Percentiles rank a stretch among this genome's conserved stretches.
These are phyloP conservation scores for Venturia pyrina DNA, from an alignment of 2,329 filamentous ascomycete genomes.

Conservation along the genomic window DNA sequence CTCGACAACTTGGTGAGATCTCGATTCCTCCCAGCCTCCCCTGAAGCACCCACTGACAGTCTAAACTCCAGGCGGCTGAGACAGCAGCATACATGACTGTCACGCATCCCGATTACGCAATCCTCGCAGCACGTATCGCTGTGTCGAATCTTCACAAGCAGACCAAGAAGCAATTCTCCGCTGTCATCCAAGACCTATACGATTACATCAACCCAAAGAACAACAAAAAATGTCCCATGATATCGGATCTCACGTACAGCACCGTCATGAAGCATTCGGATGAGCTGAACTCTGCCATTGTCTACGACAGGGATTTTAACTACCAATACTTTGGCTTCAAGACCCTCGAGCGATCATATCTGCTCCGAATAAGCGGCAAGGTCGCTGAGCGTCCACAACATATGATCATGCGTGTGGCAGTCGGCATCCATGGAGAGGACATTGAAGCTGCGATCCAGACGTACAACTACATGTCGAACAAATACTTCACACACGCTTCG, in stretches of 20 bases:
- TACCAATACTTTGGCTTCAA: constrained; percentile 99
- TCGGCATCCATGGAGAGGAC: constrained; percentile 91
- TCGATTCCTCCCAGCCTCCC: constrained; percentile 1
- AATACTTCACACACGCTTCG: constrained; percentile 96
- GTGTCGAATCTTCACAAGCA: constrained; percentile 99
- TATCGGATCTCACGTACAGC: constrained; percentile 81
- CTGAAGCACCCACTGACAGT: constrained; percentile 15
- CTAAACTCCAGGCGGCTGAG: constrained; percentile 67
- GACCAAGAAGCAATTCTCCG: constrained; percentile 99
- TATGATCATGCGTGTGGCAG: constrained; percentile 98
- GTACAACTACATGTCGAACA: constrained; percentile 98
- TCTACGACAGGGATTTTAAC: constrained; percentile 99
- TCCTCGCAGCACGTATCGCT: constrained; percentile 94
- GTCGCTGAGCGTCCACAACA: constrained; percentile 96
- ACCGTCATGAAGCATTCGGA: constrained; percentile 93
- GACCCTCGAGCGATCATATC: constrained; percentile 94
- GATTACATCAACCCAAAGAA: constrained; percentile 96
- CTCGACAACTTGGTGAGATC: constrained; percentile 87
- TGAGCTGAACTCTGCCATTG: constrained; percentile 96
- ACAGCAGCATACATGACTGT: constrained; percentile 99
- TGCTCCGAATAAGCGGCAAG: constrained; percentile 90
- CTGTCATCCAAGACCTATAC: constrained; percentile 86
- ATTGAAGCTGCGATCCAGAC: constrained; percentile 94
- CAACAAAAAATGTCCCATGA: constrained; percentile 76
- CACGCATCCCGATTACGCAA: constrained; percentile 97